Conservation (phyloP, 108 stramenopile species). For the Skeletonema menzelii region DNA sequence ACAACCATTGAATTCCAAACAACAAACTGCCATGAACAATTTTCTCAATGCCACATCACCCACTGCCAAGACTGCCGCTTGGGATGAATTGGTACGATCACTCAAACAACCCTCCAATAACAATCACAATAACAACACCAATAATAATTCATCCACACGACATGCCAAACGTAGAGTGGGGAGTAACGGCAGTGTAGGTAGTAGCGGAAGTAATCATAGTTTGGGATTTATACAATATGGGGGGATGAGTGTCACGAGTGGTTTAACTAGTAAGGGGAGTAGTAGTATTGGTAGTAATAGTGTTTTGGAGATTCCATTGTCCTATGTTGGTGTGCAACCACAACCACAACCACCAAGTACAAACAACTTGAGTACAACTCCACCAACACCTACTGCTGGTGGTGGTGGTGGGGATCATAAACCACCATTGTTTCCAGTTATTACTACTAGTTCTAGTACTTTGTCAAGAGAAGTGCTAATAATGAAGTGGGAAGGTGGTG, state of each 20-base stretch:
- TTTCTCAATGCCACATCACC: neutral
- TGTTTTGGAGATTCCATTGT: too few species aligned
- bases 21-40: neutral
- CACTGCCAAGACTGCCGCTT: neutral
- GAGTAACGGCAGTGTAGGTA: neutral
- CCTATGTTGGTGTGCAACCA: too few species aligned
- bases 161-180: neutral
- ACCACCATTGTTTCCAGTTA: neutral
- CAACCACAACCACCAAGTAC: too few species aligned
- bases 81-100: neutral
- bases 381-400: too few species aligned
- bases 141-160: too few species aligned
- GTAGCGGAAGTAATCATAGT: neutral
- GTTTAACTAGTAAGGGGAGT: neutral
- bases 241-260: neutral
- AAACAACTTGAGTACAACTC: too few species aligned
- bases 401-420: neutral
- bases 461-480: neutral
- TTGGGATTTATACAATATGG: constrained; percentile 2
- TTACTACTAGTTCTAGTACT: neutral
- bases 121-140: neutral
- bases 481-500: too few species aligned
- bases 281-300: neutral
- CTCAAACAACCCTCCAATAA: neutral
- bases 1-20: neutral